Evolutionary conservation across 2,329 filamentous ascomycete species (phyloP).

Genomic region (Colletotrichum chrysophilum): DNA sequence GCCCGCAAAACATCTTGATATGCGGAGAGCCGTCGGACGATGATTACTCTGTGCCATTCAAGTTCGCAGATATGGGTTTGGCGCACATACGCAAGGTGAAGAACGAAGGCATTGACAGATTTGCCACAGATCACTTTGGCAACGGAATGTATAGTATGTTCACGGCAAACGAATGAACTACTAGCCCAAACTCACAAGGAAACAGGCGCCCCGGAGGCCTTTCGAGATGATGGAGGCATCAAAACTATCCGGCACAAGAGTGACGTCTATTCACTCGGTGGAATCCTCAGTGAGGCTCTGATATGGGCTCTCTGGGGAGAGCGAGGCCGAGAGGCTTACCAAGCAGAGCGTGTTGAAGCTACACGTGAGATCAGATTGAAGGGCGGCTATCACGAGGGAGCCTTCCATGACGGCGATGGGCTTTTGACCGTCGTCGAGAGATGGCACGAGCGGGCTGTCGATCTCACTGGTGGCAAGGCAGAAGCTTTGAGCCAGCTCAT

Average conservation of each 20-base stretch:
- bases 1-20: neutral
- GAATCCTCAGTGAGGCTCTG: neutral
- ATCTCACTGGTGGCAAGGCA: neutral
- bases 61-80: neutral
- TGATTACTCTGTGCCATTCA: neutral
- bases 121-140: neutral
- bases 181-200: too few species aligned
- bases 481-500: neutral
- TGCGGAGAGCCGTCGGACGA: neutral
- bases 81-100: neutral
- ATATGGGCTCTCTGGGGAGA: neutral
- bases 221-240: neutral
- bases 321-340: neutral
- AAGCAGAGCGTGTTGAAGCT: neutral
- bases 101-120: neutral
- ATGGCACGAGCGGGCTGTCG: neutral
- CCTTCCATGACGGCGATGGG: neutral
- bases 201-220: neutral
- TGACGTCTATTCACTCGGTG: neutral
- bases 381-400: neutral
- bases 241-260: neutral
- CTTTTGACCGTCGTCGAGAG: neutral
- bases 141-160: conserved; percentile 6
- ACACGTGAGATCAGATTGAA: neutral
- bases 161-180: too few species aligned